phyloP scores from a whole-genome alignment of 1,139 yeast genomes.

The Meyerozyma sp. region DNA sequence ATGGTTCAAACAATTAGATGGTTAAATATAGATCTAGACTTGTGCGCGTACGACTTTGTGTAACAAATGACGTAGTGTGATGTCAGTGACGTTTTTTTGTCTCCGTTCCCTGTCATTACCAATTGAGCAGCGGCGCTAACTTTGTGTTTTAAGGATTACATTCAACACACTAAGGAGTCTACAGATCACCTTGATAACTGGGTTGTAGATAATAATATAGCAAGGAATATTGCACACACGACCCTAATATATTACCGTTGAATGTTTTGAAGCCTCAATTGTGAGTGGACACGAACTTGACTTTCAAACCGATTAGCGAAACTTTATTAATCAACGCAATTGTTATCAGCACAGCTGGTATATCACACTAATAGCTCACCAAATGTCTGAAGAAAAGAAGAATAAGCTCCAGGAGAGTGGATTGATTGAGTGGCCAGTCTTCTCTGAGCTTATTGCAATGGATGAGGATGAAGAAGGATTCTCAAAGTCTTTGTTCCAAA shows the following conservation, averaged over 20 bases:
- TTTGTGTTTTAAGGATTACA: background rate
- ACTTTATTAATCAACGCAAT: background rate
- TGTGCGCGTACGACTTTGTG: background rate
- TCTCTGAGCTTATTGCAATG: slow-evolving; percentile 86
- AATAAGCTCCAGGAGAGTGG: slow-evolving; percentile 47
- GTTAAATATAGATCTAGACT: background rate
- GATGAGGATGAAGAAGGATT: slow-evolving; percentile 91
- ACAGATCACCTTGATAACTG: too few relatives aligned
- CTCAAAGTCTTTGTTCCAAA: slow-evolving; percentile 67
- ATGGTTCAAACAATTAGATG: background rate
- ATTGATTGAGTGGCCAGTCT: slow-evolving; percentile 81
- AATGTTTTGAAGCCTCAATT: background rate
- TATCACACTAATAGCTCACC: background rate
- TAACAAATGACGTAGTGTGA: slow-evolving; percentile 1
- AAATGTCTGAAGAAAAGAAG: slow-evolving; percentile 32
- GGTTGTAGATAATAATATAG: background rate
- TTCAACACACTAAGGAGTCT: too few relatives aligned
- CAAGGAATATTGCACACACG: background rate
- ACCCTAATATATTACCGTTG: background rate
- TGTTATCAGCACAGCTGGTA: background rate
- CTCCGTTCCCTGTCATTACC: background rate
- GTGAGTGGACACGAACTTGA: background rate
- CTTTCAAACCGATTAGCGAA: background rate
- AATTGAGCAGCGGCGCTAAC: background rate
- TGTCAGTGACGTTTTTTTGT: background rate